Evolutionary conservation across 257 asterid species (phyloP).

Genomic region (Hygrophila difformis): DNA sequence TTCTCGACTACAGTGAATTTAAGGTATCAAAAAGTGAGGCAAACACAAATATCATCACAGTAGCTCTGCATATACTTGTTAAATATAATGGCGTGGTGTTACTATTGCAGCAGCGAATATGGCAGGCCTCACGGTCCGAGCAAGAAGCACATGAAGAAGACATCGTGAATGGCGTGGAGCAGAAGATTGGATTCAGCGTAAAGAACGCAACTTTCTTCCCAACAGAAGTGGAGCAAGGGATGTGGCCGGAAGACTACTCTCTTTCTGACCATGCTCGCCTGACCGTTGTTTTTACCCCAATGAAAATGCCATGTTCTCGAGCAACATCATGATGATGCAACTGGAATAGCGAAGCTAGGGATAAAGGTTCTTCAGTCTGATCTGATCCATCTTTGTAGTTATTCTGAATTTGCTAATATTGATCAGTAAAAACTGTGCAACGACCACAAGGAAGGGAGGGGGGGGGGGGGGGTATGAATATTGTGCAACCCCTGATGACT

Average conservation of each 20-base stretch:
- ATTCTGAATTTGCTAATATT: too few relatives aligned
- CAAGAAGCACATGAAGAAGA: constrained; percentile 36
- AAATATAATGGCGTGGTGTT: background rate
- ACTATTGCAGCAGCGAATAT: constrained; percentile 59
- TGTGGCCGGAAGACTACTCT: constrained; percentile 90
- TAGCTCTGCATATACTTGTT: background rate
- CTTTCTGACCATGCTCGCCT: constrained; percentile 97
- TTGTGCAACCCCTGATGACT: too few relatives aligned
- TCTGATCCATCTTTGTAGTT: too few relatives aligned
- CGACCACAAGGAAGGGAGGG: too few relatives aligned
- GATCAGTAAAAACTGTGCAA: too few relatives aligned
- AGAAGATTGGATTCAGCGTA: constrained; percentile 79
- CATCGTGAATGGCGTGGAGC: constrained; percentile 39
- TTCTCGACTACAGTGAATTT: constrained; percentile 68
- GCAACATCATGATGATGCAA: too few relatives aligned
- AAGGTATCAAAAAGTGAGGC: constrained; percentile 34
- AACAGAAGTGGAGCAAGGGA: constrained; percentile 84
- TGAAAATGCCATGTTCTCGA: constrained; percentile 77
- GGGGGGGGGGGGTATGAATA: too few relatives aligned
- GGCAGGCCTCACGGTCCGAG: constrained; percentile 62
- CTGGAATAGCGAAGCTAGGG: too few relatives aligned
- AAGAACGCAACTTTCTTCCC: constrained; percentile 95
- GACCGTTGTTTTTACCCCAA: constrained; percentile 86
- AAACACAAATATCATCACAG: background rate
- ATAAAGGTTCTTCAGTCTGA: too few relatives aligned